phyloP scores from a whole-genome alignment of 1,139 yeast species.

The Suhomyces taliae region DNA sequence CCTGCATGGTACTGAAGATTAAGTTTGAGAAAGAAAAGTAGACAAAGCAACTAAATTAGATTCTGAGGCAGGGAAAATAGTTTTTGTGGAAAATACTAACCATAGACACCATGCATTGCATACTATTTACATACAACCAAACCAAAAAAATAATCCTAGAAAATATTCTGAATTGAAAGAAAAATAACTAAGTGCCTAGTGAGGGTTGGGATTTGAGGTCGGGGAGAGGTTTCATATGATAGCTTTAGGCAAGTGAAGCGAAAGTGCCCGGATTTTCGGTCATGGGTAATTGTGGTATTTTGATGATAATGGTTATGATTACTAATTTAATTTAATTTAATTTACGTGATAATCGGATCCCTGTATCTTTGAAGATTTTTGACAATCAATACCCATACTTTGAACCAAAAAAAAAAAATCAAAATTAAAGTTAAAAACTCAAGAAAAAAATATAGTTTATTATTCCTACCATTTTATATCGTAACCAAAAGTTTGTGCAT shows the following conservation, averaged over 20 bases:
- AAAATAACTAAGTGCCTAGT: not conserved
- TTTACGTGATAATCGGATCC: too few relatives aligned
- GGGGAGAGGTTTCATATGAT: not conserved
- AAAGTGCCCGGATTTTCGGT: too few relatives aligned
- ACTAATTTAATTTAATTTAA: too few relatives aligned
- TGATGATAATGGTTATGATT: too few relatives aligned
- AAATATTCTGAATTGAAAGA: not conserved
- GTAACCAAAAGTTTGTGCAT: conserved; percentile 1
- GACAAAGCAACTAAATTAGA: conserved; percentile 9
- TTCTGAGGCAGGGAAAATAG: conserved; percentile 9
- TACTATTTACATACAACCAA: not conserved
- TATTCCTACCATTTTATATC: not conserved
- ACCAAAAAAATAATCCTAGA: too few relatives aligned
- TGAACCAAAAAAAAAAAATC: too few relatives aligned
- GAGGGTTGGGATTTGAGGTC: not conserved
- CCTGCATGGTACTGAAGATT: conserved; percentile 9
- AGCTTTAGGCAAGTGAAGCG: too few relatives aligned
- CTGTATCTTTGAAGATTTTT: too few relatives aligned
- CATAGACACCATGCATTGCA: not conserved
- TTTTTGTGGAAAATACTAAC: conserved; percentile 6
- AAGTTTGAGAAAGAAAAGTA: conserved; percentile 7
- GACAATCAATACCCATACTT: too few relatives aligned
- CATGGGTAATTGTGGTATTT: too few relatives aligned
- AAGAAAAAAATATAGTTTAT: too few relatives aligned
- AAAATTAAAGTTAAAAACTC: too few relatives aligned